Percentiles rank a stretch among this genome's conserved stretches.
Conservation (phyloP, 2,329 filamentous ascomycete species). For the Phialophora chinensis region DNA sequence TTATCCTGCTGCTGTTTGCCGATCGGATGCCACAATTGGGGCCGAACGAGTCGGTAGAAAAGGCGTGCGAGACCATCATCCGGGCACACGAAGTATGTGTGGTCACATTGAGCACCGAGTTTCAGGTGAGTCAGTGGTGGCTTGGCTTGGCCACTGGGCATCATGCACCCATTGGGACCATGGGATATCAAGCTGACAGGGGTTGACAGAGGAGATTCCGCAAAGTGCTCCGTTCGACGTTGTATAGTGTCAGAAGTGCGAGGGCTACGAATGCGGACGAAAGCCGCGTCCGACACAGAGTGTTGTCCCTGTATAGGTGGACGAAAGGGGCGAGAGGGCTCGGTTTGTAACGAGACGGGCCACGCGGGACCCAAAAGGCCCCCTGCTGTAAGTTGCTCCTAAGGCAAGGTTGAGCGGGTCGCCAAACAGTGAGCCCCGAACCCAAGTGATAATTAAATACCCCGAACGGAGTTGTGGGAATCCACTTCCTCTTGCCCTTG, state of each 20-base stretch:
- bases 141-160: not conserved
- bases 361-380: too few relatives aligned
- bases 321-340: slow-evolving; percentile 51
- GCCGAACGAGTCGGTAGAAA: slow-evolving; percentile 47
- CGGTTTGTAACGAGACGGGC: slow-evolving; percentile 33
- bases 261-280: slow-evolving; percentile 47
- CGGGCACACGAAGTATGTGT: slow-evolving; percentile 59
- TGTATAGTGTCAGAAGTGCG: slow-evolving; percentile 55
- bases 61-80: slow-evolving; percentile 57
- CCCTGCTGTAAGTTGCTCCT: too few relatives aligned
- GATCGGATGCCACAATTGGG: slow-evolving; percentile 52
- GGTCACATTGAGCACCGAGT: slow-evolving; percentile 57
- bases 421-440: too few relatives aligned
- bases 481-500: too few relatives aligned
- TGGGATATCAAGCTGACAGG: not conserved
- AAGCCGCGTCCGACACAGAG: slow-evolving; percentile 53
- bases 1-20: slow-evolving; percentile 57
- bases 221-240: slow-evolving; percentile 57
- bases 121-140: slow-evolving; percentile 41
- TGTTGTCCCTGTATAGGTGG: slow-evolving; percentile 60
- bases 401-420: too few relatives aligned
- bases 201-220: slow-evolving; percentile 57
- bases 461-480: too few relatives aligned
- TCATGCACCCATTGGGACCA: not conserved
- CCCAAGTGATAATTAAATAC: too few relatives aligned